phyloP scores from a whole-genome alignment of 139 green algal genomes.

The Ostreobium quekettii region DNA sequence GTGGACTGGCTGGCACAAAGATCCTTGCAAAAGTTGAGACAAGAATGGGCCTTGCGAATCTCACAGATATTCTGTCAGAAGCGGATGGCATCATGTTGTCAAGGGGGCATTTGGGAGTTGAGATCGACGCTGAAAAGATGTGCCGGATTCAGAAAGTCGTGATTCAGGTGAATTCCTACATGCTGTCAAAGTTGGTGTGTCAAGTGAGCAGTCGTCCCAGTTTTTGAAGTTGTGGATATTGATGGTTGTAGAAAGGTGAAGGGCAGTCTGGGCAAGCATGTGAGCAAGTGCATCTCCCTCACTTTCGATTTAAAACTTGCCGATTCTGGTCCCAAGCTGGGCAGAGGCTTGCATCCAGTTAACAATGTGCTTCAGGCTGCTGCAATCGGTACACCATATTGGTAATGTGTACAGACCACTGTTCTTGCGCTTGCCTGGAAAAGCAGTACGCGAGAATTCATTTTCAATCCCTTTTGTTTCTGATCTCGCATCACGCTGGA shows the following conservation, averaged over 20 bases:
- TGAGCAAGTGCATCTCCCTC: neutral
- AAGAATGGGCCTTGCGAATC: conserved; percentile 32
- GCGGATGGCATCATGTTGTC: conserved; percentile 67
- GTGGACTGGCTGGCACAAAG: conserved; percentile 40
- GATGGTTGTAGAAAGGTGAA: no score
- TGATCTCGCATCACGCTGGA: no score
- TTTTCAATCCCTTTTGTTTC: neutral
- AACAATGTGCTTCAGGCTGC: no score
- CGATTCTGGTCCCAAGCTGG: no score
- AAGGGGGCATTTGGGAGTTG: conserved; percentile 77
- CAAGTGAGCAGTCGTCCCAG: no score
- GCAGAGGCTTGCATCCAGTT: no score
- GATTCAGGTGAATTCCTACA: conserved; percentile 32
- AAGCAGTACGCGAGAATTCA: neutral
- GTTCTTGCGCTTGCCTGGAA: neutral
- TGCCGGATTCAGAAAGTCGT: conserved; percentile 52
- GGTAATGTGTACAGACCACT: neutral
- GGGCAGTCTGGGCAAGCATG: no score
- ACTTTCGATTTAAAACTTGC: no score
- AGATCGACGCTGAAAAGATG: conserved; percentile 67
- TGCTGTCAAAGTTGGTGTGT: no score
- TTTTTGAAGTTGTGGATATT: no score
- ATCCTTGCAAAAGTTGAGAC: conserved; percentile 80
- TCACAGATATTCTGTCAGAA: conserved; percentile 47
- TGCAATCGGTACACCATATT: no score